Base-by-base conservation (phyloP, 169 alveolate genomes). In the Plasmodium gonderi region DNA sequence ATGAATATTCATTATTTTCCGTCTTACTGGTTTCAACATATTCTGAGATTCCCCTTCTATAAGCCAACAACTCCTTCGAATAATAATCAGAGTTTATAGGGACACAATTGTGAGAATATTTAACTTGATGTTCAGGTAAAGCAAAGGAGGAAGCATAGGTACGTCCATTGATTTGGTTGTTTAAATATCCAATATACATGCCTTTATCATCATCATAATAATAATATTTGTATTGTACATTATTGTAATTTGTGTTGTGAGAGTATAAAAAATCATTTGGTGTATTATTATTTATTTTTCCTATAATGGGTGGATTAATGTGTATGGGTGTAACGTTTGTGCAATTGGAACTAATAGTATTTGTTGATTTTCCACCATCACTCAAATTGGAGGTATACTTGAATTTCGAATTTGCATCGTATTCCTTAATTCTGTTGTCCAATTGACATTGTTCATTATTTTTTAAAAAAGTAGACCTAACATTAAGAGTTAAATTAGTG, bases 131-230 rank as follows among this genome's bases (percentile, higher is more conserved):
- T 60, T 60, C 72, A 20, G 26, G 72, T 5, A 60, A n/a, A 29
- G 26, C 72, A 23, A 29, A 60, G 72, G 72, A 60, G 26, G 72
- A 60, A 36, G 72, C 38, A 36, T 36, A 60, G 26, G 72, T 60
- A 23, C 72, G 72, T 60, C 72, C 72, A 60, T n/a, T 60, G 38
- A 36, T 23, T 20, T 60, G 72, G 72, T 60, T 60, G 72, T 36
- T 60, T 23, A 60, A 60, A 23, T 36, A 60, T 5, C 72, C 72
- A 23, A 60, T 36, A 17, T 60, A 60, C 3, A n/a, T 60, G 17
- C 72, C 72, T 36, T 60, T 60, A 60, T 60, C 72, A 60, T 60
- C 72, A 60, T 60, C 72, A 60, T 60, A 60, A n/a, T 60, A 60
- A 60, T 60, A 60, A 60, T 60, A 60, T 60, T 60, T 60, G 72